Conservation (phyloP, 345 rosid species). For the Sisymbrium irio region DNA sequence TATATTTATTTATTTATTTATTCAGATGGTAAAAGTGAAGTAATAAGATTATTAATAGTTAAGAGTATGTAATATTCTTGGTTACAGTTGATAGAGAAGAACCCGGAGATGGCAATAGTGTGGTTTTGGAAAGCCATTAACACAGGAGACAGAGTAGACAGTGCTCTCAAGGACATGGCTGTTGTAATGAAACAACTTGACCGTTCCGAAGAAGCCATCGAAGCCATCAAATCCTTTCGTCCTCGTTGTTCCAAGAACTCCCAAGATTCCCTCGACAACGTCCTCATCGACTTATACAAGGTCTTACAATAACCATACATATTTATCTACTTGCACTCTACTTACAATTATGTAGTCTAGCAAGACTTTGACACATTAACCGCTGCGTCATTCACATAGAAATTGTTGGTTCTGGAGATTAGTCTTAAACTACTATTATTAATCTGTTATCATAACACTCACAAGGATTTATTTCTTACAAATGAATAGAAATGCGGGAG, state of each 20-base stretch:
- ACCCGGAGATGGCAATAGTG: conserved; percentile 76
- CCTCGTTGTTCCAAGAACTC: conserved; percentile 73
- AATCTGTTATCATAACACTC: not conserved
- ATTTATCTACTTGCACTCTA: not conserved
- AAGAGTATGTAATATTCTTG: not conserved
- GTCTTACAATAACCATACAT: conserved; percentile 34
- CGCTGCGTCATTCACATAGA: not conserved
- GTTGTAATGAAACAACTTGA: conserved; percentile 85
- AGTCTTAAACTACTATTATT: not conserved
- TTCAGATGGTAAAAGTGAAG: not conserved
- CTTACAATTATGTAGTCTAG: not conserved
- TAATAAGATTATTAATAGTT: not conserved
- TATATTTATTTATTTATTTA: too few relatives aligned
- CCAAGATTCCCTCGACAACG: conserved; percentile 87
- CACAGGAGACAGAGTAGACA: conserved; percentile 73
- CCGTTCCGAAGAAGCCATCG: conserved; percentile 83
- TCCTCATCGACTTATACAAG: conserved; percentile 94
- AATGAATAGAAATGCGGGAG: conserved; percentile 75
- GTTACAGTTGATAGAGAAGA: conserved; percentile 68
- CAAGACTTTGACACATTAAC: not conserved
- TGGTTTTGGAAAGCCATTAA: conserved; percentile 93
- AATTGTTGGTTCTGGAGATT: not conserved
- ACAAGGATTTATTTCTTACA: not conserved
- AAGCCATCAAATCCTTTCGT: conserved; percentile 85
- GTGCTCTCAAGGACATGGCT: conserved; percentile 90